Base-by-base conservation (phyloP, 192 early-diverging fungal species). In the Phlyctochytrium bullatum region DNA sequence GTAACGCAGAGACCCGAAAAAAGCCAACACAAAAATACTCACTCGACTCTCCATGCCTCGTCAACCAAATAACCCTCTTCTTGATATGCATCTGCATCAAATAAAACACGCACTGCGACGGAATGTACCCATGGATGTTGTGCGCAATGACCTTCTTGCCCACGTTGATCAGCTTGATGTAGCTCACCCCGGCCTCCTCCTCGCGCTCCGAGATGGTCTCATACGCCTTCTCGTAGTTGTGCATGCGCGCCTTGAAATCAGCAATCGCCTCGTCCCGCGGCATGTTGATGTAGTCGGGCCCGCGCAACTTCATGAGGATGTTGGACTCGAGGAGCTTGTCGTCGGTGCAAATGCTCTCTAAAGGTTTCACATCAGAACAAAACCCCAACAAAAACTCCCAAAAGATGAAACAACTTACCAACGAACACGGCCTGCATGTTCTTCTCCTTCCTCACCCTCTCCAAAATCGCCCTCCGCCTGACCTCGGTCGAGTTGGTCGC, bases 111-210 rank as follows among this genome's bases (percentile, higher is more conserved):
- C 92, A 93, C 75, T 98, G 97, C 23, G 90, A 89, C 33, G 88
- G 81, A 40, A 98, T 75, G 73, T 94, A 98, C 52, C 97, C 97
- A 68, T 90, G 88, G 65, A 96, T 93, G 69, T 95, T 93, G 79
- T 95, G 84, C 17, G 95, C 92, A 73, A 96, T 93, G 2, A 97
- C 70, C 76, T 96, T 98, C 64, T 93, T 92, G 61, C 97, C 97
- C 3, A 97, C 94, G 77, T 99, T 93, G 64, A 95, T 90, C 52
- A 98, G 80, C 73, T 99, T 98, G 82, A 96, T 94, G 76, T 92
- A 99, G 59, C 91, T 89, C 20, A 76, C 62, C 6, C 67, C 86
- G 56, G 90, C 89, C 32, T 87, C 75, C 64, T 98, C 97, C 70
- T 96, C 95, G 32, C 87, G 86, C 3, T 91, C 88, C 30, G 83